Evolutionary conservation across 108 stramenopile genomes (phyloP).

Genomic region (Nitzschia sp.): DNA sequence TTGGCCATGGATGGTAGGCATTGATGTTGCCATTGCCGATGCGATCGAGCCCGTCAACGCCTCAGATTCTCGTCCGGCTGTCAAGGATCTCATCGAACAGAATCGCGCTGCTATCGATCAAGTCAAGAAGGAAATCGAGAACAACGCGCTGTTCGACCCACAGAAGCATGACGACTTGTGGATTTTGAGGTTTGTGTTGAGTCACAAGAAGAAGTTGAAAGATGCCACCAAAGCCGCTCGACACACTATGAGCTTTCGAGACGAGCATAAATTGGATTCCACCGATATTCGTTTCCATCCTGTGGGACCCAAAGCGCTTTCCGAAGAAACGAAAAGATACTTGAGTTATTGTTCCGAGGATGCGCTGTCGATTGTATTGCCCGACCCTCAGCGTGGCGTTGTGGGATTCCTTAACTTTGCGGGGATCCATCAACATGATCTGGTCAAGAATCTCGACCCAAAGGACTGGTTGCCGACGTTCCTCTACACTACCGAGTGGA

Average conservation of each 20-base stretch:
- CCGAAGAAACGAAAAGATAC: not conserved
- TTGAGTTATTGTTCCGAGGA: not conserved
- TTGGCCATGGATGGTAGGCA: constrained; percentile 30
- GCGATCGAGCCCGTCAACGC: constrained; percentile 9
- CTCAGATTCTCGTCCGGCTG: constrained; percentile 14
- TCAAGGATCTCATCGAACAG: constrained; percentile 22
- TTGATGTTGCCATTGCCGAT: constrained; percentile 9
- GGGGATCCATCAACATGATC: not conserved
- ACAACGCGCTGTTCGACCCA: constrained; percentile 5
- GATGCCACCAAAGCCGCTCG: constrained; percentile 22
- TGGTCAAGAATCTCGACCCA: not conserved
- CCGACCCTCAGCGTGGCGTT: constrained; percentile 21
- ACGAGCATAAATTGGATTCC: constrained; percentile 17
- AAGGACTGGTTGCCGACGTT: not conserved
- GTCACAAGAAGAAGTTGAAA: constrained; percentile 28
- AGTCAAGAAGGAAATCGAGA: constrained; percentile 2
- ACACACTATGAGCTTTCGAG: constrained; percentile 11
- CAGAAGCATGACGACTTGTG: constrained; percentile 32
- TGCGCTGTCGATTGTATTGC: not conserved
- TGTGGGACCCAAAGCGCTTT: not conserved
- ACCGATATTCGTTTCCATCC: constrained; percentile 20
- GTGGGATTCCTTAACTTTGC: constrained; percentile 7
- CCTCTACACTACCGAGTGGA: constrained; percentile 21
- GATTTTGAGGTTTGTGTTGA: constrained; percentile 29
- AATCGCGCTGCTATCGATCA: constrained; percentile 11